phyloP scores from a whole-genome alignment of 441 rosid species.

The Flueggea neowawraea region DNA sequence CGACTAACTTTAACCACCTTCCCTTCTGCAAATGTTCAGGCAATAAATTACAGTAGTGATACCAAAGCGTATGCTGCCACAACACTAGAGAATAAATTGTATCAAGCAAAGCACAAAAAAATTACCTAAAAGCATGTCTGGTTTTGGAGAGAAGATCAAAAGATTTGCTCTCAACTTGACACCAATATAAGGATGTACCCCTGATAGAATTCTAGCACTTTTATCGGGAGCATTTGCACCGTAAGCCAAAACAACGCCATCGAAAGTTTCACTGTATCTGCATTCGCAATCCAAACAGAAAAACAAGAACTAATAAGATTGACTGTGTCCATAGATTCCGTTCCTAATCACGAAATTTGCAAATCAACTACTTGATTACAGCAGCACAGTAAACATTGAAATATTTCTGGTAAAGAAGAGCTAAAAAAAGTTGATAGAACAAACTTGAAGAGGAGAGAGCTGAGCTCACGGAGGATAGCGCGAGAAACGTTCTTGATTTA shows the following conservation, averaged over 20 bases:
- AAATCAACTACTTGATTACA: background rate
- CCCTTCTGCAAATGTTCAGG: constrained; percentile 48
- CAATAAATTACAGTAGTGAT: background rate
- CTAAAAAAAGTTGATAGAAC: background rate
- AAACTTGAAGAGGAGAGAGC: constrained; percentile 81
- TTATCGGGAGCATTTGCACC: constrained; percentile 43
- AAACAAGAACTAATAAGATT: too few relatives aligned
- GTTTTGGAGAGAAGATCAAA: constrained; percentile 71
- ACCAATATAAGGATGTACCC: constrained; percentile 61
- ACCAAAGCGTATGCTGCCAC: too few relatives aligned
- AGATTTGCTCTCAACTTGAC: constrained; percentile 54
- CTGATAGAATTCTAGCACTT: constrained; percentile 55
- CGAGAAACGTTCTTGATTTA: constrained; percentile 43
- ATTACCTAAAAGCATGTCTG: constrained; percentile 73
- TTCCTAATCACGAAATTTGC: background rate
- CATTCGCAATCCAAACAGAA: too few relatives aligned
- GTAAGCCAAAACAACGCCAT: constrained; percentile 76
- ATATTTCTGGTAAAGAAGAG: background rate
- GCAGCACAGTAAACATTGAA: background rate
- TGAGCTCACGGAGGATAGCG: constrained; percentile 76
- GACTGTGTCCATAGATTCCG: constrained; percentile 35
- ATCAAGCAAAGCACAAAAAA: too few relatives aligned
- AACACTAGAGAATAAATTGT: background rate
- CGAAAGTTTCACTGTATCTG: constrained; percentile 58
- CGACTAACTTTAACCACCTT: constrained; percentile 59